Conservation (phyloP, 495 filamentous ascomycete genomes). For the Penicillium simplicissimum region DNA sequence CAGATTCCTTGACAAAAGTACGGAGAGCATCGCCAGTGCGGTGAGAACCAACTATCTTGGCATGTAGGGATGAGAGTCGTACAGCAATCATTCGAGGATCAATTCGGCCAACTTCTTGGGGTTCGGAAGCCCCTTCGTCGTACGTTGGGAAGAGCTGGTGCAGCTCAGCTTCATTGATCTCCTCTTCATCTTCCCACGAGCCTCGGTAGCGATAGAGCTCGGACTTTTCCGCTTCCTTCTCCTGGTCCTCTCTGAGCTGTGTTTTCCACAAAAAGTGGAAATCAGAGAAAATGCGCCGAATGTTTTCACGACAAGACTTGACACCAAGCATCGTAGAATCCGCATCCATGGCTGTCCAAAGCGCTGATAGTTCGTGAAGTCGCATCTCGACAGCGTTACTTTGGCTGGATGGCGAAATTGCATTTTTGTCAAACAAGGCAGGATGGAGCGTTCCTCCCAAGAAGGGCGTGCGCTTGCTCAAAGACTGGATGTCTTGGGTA, state of each 20-base stretch:
- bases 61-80: slow-evolving; percentile 54
- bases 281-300: slow-evolving; percentile 57
- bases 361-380: slow-evolving; percentile 45
- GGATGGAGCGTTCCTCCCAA: slow-evolving; percentile 51
- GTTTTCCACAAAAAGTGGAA: slow-evolving; percentile 79
- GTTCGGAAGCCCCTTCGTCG: slow-evolving; percentile 47
- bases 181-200: slow-evolving; percentile 68
- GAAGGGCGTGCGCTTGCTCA: slow-evolving; percentile 63
- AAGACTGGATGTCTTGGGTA: slow-evolving; percentile 31
- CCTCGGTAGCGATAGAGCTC: slow-evolving; percentile 83
- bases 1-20: slow-evolving; percentile 42
- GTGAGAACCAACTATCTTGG: slow-evolving; percentile 45
- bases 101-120: slow-evolving; percentile 26
- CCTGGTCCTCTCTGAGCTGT: slow-evolving; percentile 70
- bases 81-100: slow-evolving; percentile 50
- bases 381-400: slow-evolving; percentile 48
- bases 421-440: slow-evolving; percentile 17
- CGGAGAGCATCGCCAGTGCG: slow-evolving; percentile 31
- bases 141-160: slow-evolving; percentile 79
- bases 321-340: slow-evolving; percentile 37
- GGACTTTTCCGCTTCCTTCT: slow-evolving; percentile 65
- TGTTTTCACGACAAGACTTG: slow-evolving; percentile 29
- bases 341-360: slow-evolving; percentile 37
- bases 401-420: slow-evolving; percentile 23
- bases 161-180: slow-evolving; percentile 75